Evolutionary conservation across 106 monocot species (phyloP).

Genomic region (Cymbidium sinense): DNA sequence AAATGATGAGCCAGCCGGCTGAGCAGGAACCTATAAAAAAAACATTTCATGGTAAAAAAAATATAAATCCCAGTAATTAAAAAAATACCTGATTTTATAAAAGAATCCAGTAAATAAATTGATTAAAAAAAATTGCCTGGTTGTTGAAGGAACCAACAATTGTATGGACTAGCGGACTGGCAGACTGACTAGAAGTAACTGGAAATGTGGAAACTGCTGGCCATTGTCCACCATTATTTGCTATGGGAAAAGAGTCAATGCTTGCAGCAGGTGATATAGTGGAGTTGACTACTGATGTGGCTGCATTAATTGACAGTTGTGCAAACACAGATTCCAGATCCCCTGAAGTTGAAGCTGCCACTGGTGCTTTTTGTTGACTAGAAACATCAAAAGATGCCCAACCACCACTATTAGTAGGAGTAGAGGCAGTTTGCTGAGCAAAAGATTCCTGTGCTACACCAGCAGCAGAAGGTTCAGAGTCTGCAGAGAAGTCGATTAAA

Average conservation of each 20-base stretch:
- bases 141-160: conserved; percentile 8
- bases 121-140: conserved; percentile 14
- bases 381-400: conserved; percentile 39
- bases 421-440: conserved; percentile 7
- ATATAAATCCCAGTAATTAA: background rate
- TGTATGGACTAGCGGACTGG: background rate
- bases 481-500: conserved; percentile 79
- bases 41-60: background rate
- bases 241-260: background rate
- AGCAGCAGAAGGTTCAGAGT: conserved; percentile 47
- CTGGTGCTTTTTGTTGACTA: conserved; percentile 4
- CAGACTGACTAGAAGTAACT: background rate
- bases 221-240: conserved; percentile 19
- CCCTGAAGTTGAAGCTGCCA: conserved; percentile 13
- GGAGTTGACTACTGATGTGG: conserved; percentile 10
- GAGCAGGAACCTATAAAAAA: background rate
- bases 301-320: conserved; percentile 8
- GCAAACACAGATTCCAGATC: conserved; percentile 8
- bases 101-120: conserved; percentile 7
- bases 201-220: background rate
- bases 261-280: background rate
- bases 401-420: conserved; percentile 17
- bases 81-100: background rate
- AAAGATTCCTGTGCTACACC: conserved; percentile 6
- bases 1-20: conserved; percentile 11